Evolutionary conservation across 2,329 filamentous ascomycete genomes (phyloP).

Genomic region (Byssoonygena ceratinophila): DNA sequence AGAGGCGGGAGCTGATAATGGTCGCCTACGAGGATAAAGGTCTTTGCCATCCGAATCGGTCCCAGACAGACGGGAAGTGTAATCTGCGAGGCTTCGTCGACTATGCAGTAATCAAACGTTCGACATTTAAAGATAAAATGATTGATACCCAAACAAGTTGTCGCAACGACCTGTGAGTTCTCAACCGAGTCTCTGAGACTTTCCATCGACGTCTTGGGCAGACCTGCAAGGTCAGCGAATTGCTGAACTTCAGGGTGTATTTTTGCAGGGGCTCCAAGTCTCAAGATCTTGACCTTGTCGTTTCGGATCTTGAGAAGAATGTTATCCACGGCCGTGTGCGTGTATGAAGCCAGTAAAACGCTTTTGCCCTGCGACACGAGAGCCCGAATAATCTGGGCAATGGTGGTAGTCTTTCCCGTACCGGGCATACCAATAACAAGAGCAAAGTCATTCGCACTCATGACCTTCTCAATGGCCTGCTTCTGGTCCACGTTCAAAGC

Average conservation of each 20-base stretch:
- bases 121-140: conserved; percentile 81
- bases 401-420: conserved; percentile 96
- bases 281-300: conserved; percentile 65
- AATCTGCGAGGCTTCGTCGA: conserved; percentile 96
- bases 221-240: conserved; percentile 69
- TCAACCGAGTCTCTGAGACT: conserved; percentile 78
- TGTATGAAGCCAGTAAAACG: conserved; percentile 87
- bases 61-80: conserved; percentile 90
- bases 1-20: conserved; percentile 92
- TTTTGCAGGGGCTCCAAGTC: conserved; percentile 76
- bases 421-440: conserved; percentile 98
- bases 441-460: conserved; percentile 90
- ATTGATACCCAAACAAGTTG: conserved; percentile 84
- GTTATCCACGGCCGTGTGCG: conserved; percentile 95
- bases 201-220: conserved; percentile 65
- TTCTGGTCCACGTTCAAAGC: conserved; percentile 79
- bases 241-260: conserved; percentile 78
- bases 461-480: conserved; percentile 81
- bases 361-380: conserved; percentile 83
- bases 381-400: conserved; percentile 90
- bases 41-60: conserved; percentile 82
- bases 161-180: conserved; percentile 78
- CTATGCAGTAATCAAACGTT: conserved; percentile 94
- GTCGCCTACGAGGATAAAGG: conserved; percentile 90
- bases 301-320: conserved; percentile 83